These are phyloP conservation scores for Citrus cavaleriei DNA, from an alignment of 345 rosid genomes.

Conservation along the genomic window DNA sequence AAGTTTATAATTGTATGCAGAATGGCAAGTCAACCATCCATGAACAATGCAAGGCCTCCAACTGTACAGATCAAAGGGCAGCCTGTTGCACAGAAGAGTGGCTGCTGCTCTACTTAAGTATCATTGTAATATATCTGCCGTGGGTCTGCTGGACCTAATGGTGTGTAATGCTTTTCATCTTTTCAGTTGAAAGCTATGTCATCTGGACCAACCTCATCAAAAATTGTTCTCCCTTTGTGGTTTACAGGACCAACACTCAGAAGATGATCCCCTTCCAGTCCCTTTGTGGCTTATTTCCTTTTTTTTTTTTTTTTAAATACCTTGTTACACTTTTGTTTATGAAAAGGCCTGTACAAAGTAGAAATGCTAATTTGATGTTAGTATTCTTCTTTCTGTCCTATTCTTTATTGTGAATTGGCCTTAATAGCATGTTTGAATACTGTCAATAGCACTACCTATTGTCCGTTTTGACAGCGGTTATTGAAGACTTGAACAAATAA, in stretches of 20 bases:
- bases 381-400: constrained; percentile 6
- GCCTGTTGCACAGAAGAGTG: constrained; percentile 60
- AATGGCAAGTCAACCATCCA: constrained; percentile 81
- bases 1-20: constrained; percentile 24
- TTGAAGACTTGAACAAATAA: not conserved
- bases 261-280: not conserved
- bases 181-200: constrained; percentile 10
- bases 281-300: too few relatives aligned
- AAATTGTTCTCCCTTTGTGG: not conserved
- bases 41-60: constrained; percentile 59
- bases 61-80: constrained; percentile 72
- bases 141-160: constrained; percentile 5
- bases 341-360: constrained; percentile 21
- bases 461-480: not conserved
- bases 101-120: constrained; percentile 66
- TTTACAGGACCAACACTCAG: not conserved
- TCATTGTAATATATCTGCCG: not conserved
- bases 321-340: constrained; percentile 8
- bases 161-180: constrained; percentile 12
- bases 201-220: constrained; percentile 13
- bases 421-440: not conserved
- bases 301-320: not conserved
- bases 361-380: constrained; percentile 10
- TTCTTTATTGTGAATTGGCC: constrained; percentile 1
- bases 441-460: not conserved